phyloP scores from a whole-genome alignment of 805 yeast species.

The Schwanniomyces yamadae region DNA sequence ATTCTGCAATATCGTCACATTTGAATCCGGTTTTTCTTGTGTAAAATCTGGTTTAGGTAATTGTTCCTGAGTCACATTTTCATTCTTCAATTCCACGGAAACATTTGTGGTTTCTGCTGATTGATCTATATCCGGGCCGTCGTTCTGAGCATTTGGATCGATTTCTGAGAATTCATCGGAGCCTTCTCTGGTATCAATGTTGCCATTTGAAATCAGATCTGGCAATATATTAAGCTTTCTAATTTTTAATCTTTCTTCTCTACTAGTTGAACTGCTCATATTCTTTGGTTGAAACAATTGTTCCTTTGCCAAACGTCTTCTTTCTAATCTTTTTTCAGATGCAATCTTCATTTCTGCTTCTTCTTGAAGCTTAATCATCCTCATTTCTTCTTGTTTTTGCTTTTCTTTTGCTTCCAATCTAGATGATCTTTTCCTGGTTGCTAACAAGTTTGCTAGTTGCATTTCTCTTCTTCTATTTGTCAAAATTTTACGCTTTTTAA shows the following conservation, averaged over 20 bases:
- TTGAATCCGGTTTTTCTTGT: no score
- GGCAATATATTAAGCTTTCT: conserved; percentile 23
- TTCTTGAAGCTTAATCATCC: conserved; percentile 43
- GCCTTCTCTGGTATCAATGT: neutral
- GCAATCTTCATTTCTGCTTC: conserved; percentile 46
- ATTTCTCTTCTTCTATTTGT: conserved; percentile 59
- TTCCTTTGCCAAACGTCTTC: conserved; percentile 37
- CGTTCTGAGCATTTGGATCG: no score
- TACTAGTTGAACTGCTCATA: conserved; percentile 20
- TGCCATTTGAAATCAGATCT: no score
- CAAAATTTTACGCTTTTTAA: conserved; percentile 53
- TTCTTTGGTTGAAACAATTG: conserved; percentile 17
- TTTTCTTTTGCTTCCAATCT: conserved; percentile 65
- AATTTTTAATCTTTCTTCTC: conserved; percentile 34
- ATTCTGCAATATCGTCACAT: no score
- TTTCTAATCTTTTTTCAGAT: conserved; percentile 40
- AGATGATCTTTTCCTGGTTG: conserved; percentile 71
- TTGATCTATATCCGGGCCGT: no score
- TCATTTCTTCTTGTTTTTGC: conserved; percentile 53
- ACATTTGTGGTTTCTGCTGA: no score
- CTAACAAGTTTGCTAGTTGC: conserved; percentile 60
- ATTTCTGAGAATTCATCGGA: no score
- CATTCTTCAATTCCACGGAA: no score
- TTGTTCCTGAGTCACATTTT: no score
- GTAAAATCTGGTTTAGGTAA: no score